Evolutionary conservation across 2,329 filamentous ascomycete genomes (phyloP), one percentile per base, ranked within the genome.

Genomic region (Fusarium gaditjirri): DNA sequence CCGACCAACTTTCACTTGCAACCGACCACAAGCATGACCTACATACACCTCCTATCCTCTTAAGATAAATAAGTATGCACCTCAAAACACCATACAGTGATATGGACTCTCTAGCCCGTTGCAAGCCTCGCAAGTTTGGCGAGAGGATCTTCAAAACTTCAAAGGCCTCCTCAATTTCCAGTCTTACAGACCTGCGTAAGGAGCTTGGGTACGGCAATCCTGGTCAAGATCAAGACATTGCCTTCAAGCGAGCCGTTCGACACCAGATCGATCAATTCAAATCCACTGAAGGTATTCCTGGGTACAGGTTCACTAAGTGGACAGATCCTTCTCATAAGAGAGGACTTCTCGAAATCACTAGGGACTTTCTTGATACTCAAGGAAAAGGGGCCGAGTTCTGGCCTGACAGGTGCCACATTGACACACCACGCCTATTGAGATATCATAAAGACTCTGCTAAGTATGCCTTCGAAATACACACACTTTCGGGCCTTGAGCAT

Each of bases 331-430:
- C n/a, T 14, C 72, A 75, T 14, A 68, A 74, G 16, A 54, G 39
- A 33, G 73, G 68, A 7, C 56, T 75, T 21, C 25, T 61, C 14
- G 70, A 75, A 13, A 52, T 75, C 39, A 64, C 71, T 4, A 52
- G 49, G 5, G 36, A 61, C 19, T 75, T 75, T 14, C 62, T 75
- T 10, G 35, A 65, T 7, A 42, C 29, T 10, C 31, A 74, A 17
- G 52, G 39, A 6, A 75, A 70, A n/a, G 73, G 73, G 7, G 4
- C 6, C 6, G 44, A 68, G 17, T 75, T 64, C 41, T 76, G 74
- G 74, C 74, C 74, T 2, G 62, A 71, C 23, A 52, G 59, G 5
- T 27, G 29, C 21, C 13, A 10, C 3, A 29, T 54, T 12, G 8
- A 35, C 1, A 61, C 57, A 25, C 38, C 53, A n/a, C n/a, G 67